phyloP scores from a whole-genome alignment of 768 basidiomycete species.

The Boletus rubescentipes region DNA sequence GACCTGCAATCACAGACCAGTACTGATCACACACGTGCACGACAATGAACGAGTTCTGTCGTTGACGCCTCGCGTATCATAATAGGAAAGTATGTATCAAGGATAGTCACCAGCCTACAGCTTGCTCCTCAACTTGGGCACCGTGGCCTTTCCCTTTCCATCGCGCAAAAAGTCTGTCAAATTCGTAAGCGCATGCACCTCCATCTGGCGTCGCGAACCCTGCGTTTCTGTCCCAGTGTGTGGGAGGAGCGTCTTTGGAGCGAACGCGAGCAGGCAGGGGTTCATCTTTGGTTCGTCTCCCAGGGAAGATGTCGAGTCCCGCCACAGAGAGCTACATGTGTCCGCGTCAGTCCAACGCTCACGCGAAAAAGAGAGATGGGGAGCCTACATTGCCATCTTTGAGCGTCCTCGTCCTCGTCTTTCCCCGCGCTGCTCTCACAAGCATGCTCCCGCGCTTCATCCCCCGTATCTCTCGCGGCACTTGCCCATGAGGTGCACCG shows the following conservation, averaged over 20 bases:
- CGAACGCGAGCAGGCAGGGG: conserved; percentile 75
- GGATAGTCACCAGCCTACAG: conserved; percentile 2
- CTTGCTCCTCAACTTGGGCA: conserved; percentile 48
- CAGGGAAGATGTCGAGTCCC: conserved; percentile 84
- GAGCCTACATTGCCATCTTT: conserved; percentile 87
- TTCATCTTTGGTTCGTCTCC: conserved; percentile 83
- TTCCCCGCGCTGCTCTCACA: conserved; percentile 90
- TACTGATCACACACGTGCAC: too few species aligned
- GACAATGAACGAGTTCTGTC: too few species aligned
- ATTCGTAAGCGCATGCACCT: conserved; percentile 79
- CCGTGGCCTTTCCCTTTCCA: conserved; percentile 65
- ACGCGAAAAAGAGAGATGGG: conserved; percentile 10
- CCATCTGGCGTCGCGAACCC: conserved; percentile 81
- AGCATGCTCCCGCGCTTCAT: conserved; percentile 78
- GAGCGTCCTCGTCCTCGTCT: conserved; percentile 81
- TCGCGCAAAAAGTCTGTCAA: conserved; percentile 64
- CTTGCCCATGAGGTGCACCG: conserved; percentile 71
- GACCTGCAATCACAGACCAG: too few species aligned
- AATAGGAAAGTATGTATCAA: too few species aligned
- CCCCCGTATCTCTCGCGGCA: conserved; percentile 69
- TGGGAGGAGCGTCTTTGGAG: conserved; percentile 81
- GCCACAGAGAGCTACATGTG: conserved; percentile 33
- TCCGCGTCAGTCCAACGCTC: too few species aligned
- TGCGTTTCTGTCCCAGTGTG: conserved; percentile 91
- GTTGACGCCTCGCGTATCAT: too few species aligned